phyloP scores from a whole-genome alignment of 2,329 filamentous ascomycete species.

The Colletotrichum sublineola region DNA sequence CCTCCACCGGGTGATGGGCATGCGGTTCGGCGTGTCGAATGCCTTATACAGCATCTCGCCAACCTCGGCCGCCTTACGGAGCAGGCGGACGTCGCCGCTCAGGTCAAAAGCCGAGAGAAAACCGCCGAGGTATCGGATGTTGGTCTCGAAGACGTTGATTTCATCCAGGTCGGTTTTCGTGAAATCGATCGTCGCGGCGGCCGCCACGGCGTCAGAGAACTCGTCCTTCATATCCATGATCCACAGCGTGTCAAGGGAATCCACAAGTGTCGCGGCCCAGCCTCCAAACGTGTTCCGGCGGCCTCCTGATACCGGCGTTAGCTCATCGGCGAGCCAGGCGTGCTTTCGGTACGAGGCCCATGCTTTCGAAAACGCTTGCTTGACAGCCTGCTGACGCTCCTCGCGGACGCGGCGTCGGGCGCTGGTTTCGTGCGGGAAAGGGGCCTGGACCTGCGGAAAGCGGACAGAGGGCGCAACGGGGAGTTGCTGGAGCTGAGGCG shows the following conservation, averaged over 20 bases:
- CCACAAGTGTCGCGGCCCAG: slow-evolving; percentile 71
- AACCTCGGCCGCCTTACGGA: slow-evolving; percentile 60
- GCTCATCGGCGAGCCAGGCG: slow-evolving; percentile 67
- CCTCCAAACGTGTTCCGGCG: slow-evolving; percentile 64
- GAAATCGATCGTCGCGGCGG: slow-evolving; percentile 65
- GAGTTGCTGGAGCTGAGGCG: slow-evolving; percentile 47
- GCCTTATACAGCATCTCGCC: slow-evolving; percentile 62
- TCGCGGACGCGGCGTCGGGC: slow-evolving; percentile 44
- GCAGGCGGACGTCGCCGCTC: slow-evolving; percentile 55
- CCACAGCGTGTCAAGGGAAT: slow-evolving; percentile 71
- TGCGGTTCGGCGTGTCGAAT: slow-evolving; percentile 63
- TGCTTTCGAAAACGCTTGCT: slow-evolving; percentile 57
- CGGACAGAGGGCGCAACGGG: slow-evolving; percentile 48
- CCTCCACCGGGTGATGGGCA: slow-evolving; percentile 54
- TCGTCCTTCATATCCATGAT: slow-evolving; percentile 72
- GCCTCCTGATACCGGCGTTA: slow-evolving; percentile 63
- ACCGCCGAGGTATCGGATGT: slow-evolving; percentile 60
- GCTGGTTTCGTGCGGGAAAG: slow-evolving; percentile 47
- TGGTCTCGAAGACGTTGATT: slow-evolving; percentile 60
- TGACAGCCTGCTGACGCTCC: slow-evolving; percentile 53
- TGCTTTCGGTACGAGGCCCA: slow-evolving; percentile 65
- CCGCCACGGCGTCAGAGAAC: slow-evolving; percentile 66
- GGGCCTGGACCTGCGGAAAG: slow-evolving; percentile 52
- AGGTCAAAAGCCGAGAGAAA: slow-evolving; percentile 64
- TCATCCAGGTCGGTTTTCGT: slow-evolving; percentile 54